Percentiles rank a stretch among this genome's conserved stretches.
Conservation (phyloP, 345 rosid genomes). For the Ailanthus altissimus region DNA sequence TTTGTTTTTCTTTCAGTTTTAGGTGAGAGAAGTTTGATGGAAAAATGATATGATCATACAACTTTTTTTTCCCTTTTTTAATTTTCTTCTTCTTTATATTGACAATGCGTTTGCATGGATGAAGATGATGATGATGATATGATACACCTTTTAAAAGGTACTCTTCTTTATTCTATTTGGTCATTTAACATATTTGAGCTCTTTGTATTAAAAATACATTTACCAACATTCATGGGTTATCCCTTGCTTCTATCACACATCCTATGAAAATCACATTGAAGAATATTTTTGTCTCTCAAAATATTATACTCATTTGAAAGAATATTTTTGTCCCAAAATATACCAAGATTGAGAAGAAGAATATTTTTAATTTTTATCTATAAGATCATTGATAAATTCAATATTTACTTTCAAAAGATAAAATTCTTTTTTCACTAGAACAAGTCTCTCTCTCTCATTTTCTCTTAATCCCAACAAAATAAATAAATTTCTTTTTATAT, state of each 20-base stretch:
- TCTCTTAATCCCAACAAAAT: no score
- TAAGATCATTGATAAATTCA: no score
- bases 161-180: not conserved
- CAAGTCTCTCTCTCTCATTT: no score
- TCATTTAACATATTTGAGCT: not conserved
- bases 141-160: not conserved
- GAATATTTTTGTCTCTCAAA: not conserved
- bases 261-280: not conserved
- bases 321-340: no score
- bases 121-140: not conserved
- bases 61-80: not conserved
- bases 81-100: not conserved
- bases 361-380: no score
- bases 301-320: no score
- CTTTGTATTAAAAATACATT: not conserved
- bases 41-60: not conserved
- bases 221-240: not conserved
- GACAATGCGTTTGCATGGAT: not conserved
- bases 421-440: no score
- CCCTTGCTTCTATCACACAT: not conserved
- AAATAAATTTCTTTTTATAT: no score
- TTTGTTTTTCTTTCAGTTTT: not conserved
- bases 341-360: no score
- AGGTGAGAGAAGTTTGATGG: slow-evolving; percentile 6
- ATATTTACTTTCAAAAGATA: no score